These are phyloP conservation scores for Zarea fungicola DNA, from an alignment of 2,329 filamentous ascomycete genomes.

Conservation along the genomic window DNA sequence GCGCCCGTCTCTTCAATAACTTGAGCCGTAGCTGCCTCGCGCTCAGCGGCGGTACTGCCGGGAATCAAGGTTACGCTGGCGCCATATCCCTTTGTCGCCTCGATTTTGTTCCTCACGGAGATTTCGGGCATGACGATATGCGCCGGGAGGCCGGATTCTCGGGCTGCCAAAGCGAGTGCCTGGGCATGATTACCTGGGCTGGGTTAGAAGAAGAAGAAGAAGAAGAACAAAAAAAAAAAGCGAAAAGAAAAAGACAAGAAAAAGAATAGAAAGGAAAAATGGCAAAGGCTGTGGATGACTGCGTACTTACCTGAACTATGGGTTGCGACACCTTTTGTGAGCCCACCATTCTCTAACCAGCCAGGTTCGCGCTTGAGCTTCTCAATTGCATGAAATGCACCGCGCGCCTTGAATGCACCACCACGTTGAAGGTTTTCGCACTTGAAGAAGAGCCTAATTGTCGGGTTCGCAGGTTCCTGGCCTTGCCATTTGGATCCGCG, in stretches of 20 bases:
- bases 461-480: conserved; percentile 56
- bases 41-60: conserved; percentile 73
- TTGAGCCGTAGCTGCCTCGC: conserved; percentile 66
- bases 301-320: conserved; percentile 69
- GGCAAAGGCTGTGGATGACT: no score
- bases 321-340: conserved; percentile 71
- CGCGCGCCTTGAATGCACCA: conserved; percentile 88
- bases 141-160: conserved; percentile 65
- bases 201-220: no score
- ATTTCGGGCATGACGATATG: conserved; percentile 93
- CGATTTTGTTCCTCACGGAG: conserved; percentile 78
- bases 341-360: conserved; percentile 54
- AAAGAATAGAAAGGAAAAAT: no score
- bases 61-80: conserved; percentile 75
- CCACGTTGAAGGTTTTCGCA: conserved; percentile 89
- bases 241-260: no score
- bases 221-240: no score
- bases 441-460: conserved; percentile 81
- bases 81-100: conserved; percentile 72
- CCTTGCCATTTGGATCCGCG: conserved; percentile 50
- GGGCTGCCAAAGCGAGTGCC: conserved; percentile 80
- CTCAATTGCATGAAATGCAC: conserved; percentile 81
- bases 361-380: conserved; percentile 59
- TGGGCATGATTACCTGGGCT: conserved; percentile 86
- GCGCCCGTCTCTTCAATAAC: conserved; percentile 70